Conservation (phyloP, 2,329 filamentous ascomycete genomes). For the Phaeosphaeriaceae sp. region DNA sequence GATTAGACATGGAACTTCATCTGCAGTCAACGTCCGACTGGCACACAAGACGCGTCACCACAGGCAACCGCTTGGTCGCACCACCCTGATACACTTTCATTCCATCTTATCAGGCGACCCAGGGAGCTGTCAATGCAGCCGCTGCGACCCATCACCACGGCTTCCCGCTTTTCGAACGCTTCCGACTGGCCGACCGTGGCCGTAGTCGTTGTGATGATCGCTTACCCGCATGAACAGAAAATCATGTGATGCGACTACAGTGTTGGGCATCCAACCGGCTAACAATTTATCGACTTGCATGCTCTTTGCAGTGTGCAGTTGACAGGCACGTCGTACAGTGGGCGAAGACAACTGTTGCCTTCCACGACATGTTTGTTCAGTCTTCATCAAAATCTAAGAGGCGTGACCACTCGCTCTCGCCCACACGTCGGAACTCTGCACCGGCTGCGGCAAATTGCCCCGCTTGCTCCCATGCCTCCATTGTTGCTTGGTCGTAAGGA, state of each 20-base stretch:
- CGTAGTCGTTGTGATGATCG: slow-evolving; percentile 32
- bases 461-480: slow-evolving; percentile 89
- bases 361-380: background rate
- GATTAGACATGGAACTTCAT: slow-evolving; percentile 13
- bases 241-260: slow-evolving; percentile 33
- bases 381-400: slow-evolving; percentile 48
- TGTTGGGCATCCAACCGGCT: too few species aligned
- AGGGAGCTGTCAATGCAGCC: slow-evolving; percentile 19
- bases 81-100: slow-evolving; percentile 3
- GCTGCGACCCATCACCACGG: slow-evolving; percentile 27
- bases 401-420: slow-evolving; percentile 52
- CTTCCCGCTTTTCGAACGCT: slow-evolving; percentile 27
- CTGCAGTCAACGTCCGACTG: slow-evolving; percentile 24
- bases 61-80: slow-evolving; percentile 3
- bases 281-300: background rate
- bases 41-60: slow-evolving; percentile 8
- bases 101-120: slow-evolving; percentile 21
- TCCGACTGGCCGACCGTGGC: slow-evolving; percentile 40
- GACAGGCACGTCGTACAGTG: too few species aligned
- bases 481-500: slow-evolving; percentile 82
- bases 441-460: slow-evolving; percentile 92
- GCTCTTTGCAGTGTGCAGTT: too few species aligned
- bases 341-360: background rate
- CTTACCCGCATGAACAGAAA: slow-evolving; percentile 37
- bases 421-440: slow-evolving; percentile 64